Evolutionary conservation across 129 eudicot genomes (phyloP), one percentile per base, ranked within the genome.

Genomic region (Flaveria linearis): DNA sequence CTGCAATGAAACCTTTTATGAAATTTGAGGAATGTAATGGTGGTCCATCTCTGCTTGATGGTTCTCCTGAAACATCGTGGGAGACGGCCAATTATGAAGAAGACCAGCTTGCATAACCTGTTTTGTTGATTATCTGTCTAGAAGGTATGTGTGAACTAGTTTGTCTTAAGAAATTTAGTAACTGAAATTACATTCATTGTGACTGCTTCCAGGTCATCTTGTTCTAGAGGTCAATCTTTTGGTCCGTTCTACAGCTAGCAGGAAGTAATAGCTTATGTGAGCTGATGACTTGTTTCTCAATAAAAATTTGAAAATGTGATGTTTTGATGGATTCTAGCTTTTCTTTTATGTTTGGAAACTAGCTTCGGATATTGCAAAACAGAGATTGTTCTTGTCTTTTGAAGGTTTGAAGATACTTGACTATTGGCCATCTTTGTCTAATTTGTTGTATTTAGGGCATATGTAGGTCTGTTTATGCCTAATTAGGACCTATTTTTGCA

Each of bases 41-140:
- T 75, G 78, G 71, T 55, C 62, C 78, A 75, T 75, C 20, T 13
- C 7, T 5, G 45, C 52, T 75, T 45, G 71, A 75, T 62, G 16
- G n/a, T 57, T 56, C 41, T 55, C 57, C 71, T 45, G 36, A 62
- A 75, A 61, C 60, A 43, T 9, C 6, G 43, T 10, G 55, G 36
- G 39, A 68, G 36, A 42, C 18, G 10, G 15, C 15, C 13, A 18
- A 11, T 43, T 20, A 16, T 26, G 69, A 60, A 4, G 41, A 36
- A 36, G 41, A 5, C 41, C 41, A 36, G 41, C 41, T 36, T 0
- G 41, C 41, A 36, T 36, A 36, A 36, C 7, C 41, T 36, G 41
- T 36, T 36, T 33, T 36, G 41, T 5, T 36, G 41, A 36, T 36
- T 5, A 36, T 36, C 41, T 36, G 41, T 36, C 41, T 36, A 36